A percentile compares a stretch with the other conserved stretches of the same genome.
phyloP scores from a whole-genome alignment of 805 yeast species.

The Ogataea degrootiae region DNA sequence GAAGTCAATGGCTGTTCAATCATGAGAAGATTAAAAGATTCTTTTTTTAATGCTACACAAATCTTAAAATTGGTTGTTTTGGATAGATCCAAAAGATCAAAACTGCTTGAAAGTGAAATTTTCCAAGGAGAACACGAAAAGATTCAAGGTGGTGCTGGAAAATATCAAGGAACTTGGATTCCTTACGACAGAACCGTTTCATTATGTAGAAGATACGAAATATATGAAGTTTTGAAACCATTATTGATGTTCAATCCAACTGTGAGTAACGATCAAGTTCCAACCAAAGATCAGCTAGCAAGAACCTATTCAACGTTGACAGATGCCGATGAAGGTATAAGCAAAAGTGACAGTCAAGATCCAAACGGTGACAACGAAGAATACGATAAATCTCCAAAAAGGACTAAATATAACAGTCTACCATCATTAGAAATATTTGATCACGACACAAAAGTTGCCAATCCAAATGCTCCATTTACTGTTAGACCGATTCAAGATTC shows the following conservation, averaged over 20 bases:
- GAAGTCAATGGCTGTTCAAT: slow-evolving; percentile 58
- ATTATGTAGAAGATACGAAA: slow-evolving; percentile 57
- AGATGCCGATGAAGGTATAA: slow-evolving; percentile 10
- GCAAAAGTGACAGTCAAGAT: neutral
- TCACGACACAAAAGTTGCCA: slow-evolving; percentile 34
- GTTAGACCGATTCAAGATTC: slow-evolving; percentile 39
- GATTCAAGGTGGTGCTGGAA: slow-evolving; percentile 72
- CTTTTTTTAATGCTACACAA: slow-evolving; percentile 70
- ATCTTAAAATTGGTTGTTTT: slow-evolving; percentile 63
- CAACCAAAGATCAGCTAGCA: slow-evolving; percentile 41
- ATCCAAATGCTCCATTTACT: slow-evolving; percentile 44
- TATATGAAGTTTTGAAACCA: slow-evolving; percentile 48
- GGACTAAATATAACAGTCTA: slow-evolving; percentile 10
- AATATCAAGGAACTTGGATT: slow-evolving; percentile 73
- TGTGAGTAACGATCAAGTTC: slow-evolving; percentile 34
- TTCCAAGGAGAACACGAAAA: slow-evolving; percentile 63
- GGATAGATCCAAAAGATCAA: slow-evolving; percentile 59
- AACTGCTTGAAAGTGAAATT: slow-evolving; percentile 60
- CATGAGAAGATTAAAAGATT: slow-evolving; percentile 60
- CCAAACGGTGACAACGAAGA: neutral
- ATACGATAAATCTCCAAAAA: slow-evolving; percentile 6
- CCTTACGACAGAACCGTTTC: slow-evolving; percentile 56
- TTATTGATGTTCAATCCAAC: slow-evolving; percentile 41
- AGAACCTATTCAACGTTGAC: slow-evolving; percentile 17
- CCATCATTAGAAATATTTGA: slow-evolving; percentile 28